Evolutionary conservation across 2,329 filamentous ascomycete genomes (phyloP), one percentile per base, ranked within the genome.

Genomic region (Scolecobasidium constrictum): DNA sequence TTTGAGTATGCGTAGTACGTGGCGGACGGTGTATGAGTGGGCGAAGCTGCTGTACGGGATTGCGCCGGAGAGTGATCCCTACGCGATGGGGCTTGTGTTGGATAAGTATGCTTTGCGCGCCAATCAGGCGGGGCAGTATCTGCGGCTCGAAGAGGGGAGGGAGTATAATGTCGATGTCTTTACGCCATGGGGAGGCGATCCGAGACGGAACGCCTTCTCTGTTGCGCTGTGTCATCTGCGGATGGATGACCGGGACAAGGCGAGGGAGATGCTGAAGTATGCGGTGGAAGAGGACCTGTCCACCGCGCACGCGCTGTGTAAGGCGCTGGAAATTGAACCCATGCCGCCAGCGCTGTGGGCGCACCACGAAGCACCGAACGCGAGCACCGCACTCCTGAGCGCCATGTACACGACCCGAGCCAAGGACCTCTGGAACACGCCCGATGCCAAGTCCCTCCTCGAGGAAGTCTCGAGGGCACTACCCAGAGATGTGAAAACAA

Each of bases 1-100:
- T 50, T 69, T 98, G 17, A 73, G 86, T 13, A 80, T 86, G 63
- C 90, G 93, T 52, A 87, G 88, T n/a, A 95, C 90, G 1, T 94
- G 86, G 70, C 75, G 87, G 37, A 96, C 92, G 1, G 86, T 87
- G 0, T 78, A 94, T 38, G 92, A 96, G 61, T 98, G 92, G 88
- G 76, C 85, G 5, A 94, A 92, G 63, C 65, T 96, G 4, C 68
- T 95, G 7, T 71, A 93, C 21, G 76, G 80, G 45, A 63, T 96
- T 46, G 77, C 87, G 50, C 78, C 78, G 3, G 65, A 71, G 38
- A 66, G 70, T 3, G 92, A 98, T 56, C 87, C 87, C 0, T 95
- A 94, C 54, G 84, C 78, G 37, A 76, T 94, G 55, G 73, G 80
- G 47, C 75, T 94, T 43, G 73, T 86, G 48, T 76, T 94, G 38